A percentile compares a stretch with the other conserved stretches of the same genome.
Evolutionary conservation across 176 grass and related monocot species (phyloP).

Genomic region (Phragmites australis): DNA sequence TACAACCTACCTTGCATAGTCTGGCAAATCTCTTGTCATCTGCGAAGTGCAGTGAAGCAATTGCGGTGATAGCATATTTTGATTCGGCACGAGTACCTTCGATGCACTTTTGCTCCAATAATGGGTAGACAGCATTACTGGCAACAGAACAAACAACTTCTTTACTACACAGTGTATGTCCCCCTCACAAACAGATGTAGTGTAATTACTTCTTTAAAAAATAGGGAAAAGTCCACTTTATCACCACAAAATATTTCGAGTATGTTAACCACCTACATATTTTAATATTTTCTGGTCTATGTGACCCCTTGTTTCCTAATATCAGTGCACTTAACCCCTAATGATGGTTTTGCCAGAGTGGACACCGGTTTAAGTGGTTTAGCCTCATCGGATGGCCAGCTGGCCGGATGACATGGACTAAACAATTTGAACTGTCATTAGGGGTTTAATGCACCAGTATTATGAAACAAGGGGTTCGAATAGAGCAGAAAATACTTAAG

Average conservation of each 20-base stretch:
- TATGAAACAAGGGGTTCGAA: background rate
- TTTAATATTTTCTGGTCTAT: background rate
- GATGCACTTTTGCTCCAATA: constrained; percentile 86
- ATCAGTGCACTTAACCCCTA: background rate
- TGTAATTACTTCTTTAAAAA: background rate
- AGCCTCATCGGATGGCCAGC: background rate
- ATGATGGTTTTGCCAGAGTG: background rate
- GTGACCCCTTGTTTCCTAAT: background rate
- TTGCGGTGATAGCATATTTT: constrained; percentile 73
- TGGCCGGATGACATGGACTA: background rate
- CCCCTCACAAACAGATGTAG: background rate
- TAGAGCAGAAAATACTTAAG: background rate
- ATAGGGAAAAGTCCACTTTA: background rate
- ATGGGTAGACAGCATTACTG: constrained; percentile 64
- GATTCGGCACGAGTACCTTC: constrained; percentile 91
- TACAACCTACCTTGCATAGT: constrained; percentile 62
- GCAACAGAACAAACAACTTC: constrained; percentile 32
- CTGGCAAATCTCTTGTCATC: constrained; percentile 53
- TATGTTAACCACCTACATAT: background rate
- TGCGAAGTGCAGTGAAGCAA: constrained; percentile 59
- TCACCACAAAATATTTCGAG: background rate
- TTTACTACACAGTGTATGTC: background rate
- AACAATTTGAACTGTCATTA: background rate
- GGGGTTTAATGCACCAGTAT: background rate
- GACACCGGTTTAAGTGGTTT: background rate